Base-by-base conservation (phyloP, 2,329 filamentous ascomycete species). In the Fusarium gaditjirri region DNA sequence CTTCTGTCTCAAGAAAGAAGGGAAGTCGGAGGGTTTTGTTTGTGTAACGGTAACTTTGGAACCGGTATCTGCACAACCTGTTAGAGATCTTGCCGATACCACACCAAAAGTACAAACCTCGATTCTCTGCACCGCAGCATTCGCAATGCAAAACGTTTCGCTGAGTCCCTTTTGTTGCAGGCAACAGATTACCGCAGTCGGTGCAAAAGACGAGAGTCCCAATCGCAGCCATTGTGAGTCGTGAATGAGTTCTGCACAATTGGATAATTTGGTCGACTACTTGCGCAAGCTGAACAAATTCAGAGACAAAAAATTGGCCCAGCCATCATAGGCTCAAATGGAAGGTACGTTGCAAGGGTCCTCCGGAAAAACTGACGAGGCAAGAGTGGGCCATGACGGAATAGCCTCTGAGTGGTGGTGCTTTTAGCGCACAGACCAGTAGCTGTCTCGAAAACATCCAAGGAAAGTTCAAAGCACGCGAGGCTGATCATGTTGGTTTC, bases 141-240 rank as follows among this genome's bases (percentile, higher is more conserved):
- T 94, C 92, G 86, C 95, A 99, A 73, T 88, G 87, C 64, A 98
- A 84, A 63, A 93, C 88, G 62, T 92, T 92, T 79, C 94, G 93
- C 75, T 90, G 87, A 65, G 91, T 91, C 68, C 93, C 94, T 71
- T 92, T 92, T 50, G 93, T 94, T 57, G 92, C 89, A 58, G 96
- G 94, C 43, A 98, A 86, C 7, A 98, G 87, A 80, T 97, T 97
- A 69, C 95, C 95, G 81, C 95, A 98, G 80, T 95, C 93, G 59
- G 88, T 93, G 85, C 95, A 98, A 82, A 98, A 98, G 39, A 97
- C 91, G 43, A 98, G 87, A 57, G 94, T 95, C 61, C 94, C 95
- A 74, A 98, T 94, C 23, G 93, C 91, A 73, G 95, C 91, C 95
- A 98, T 98, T 69, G 76, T 84, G 63, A 65, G 73, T 71, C 44